Percentiles rank a stretch among this genome's conserved stretches.
Conservation (phyloP, 352 stramenopile genomes). For the Phytophthora idaei region DNA sequence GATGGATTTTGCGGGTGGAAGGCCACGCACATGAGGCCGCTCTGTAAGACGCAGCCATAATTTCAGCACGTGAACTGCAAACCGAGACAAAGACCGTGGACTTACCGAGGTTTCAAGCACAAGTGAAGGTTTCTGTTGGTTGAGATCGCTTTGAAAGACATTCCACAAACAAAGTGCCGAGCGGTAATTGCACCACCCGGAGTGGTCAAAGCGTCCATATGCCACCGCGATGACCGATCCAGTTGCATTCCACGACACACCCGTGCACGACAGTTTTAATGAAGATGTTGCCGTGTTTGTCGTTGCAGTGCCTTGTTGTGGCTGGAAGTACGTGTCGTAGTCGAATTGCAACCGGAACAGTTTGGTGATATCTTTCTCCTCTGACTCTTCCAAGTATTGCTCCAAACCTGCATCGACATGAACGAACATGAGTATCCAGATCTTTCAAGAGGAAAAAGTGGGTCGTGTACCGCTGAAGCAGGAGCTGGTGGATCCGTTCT, state of each 20-base stretch:
- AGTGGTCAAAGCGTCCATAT: slow-evolving; percentile 87
- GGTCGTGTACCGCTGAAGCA: slow-evolving; percentile 47
- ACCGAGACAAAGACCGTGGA: slow-evolving; percentile 2
- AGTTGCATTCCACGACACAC: slow-evolving; percentile 87
- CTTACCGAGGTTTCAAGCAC: slow-evolving; percentile 81
- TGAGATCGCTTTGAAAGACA: slow-evolving; percentile 83
- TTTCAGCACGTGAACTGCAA: not conserved
- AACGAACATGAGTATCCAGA: not conserved
- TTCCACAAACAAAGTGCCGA: slow-evolving; percentile 88
- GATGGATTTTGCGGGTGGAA: slow-evolving; percentile 86
- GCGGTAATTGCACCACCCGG: slow-evolving; percentile 88
- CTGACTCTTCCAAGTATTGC: slow-evolving; percentile 59
- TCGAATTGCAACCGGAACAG: slow-evolving; percentile 72
- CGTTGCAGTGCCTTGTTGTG: slow-evolving; percentile 26
- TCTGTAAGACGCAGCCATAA: slow-evolving; percentile 35
- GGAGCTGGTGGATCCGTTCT: slow-evolving; percentile 44
- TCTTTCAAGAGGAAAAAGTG: not conserved
- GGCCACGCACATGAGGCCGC: slow-evolving; percentile 87
- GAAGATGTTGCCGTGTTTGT: slow-evolving; percentile 25
- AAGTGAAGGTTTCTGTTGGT: slow-evolving; percentile 58
- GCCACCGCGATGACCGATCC: slow-evolving; percentile 82
- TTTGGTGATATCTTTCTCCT: slow-evolving; percentile 70
- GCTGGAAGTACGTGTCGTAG: slow-evolving; percentile 73
- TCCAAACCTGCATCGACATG: slow-evolving; percentile 46
- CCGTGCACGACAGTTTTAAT: slow-evolving; percentile 80